These are phyloP conservation scores for Pleurotus cornucopiae DNA, from an alignment of 768 basidiomycete species.

Conservation along the genomic window DNA sequence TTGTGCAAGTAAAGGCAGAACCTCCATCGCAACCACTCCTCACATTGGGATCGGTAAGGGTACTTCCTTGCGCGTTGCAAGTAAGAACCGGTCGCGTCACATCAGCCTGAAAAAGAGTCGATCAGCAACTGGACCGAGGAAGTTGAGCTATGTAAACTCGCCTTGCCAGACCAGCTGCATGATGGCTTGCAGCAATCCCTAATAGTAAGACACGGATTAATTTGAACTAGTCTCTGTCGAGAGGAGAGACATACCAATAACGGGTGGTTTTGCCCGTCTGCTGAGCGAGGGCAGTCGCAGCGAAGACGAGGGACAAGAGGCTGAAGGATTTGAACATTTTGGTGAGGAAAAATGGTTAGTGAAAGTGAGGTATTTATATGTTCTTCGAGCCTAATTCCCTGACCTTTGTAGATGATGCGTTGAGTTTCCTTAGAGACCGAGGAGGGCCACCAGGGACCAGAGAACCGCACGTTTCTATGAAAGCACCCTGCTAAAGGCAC, in stretches of 20 bases:
- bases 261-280: constrained; percentile 3
- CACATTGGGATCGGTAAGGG: constrained; percentile 4
- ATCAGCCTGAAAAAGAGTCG: background rate
- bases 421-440: no score
- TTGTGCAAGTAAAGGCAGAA: background rate
- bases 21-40: constrained; percentile 6
- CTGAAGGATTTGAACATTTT: background rate
- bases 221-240: no score
- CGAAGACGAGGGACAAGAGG: constrained; percentile 5
- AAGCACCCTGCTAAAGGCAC: no score
- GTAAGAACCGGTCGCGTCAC: constrained; percentile 1
- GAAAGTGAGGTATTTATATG: no score
- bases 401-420: no score
- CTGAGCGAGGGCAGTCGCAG: constrained; percentile 1
- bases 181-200: constrained; percentile 9
- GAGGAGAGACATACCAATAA: background rate
- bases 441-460: no score
- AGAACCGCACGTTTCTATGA: no score
- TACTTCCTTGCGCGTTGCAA: constrained; percentile 4
- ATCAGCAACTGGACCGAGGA: background rate
- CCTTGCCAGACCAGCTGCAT: constrained; percentile 7
- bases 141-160: background rate
- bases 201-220: background rate
- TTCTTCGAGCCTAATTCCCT: no score
- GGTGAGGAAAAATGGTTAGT: background rate